phyloP scores from a whole-genome alignment of 306 rosid species.

The cucumber (Cucumis sativus) region Cucumber_9930_V3 NC_026655.2:26910001-26910500 shows the following conservation, averaged over 20 bases:
- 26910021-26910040: slow-evolving; percentile 26
- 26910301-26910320: background rate
- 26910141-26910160: slow-evolving; percentile 66
- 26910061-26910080: slow-evolving; percentile 29
- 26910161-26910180: slow-evolving; percentile 69
- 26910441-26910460: background rate
- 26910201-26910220: slow-evolving; percentile 17
- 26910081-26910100: slow-evolving; percentile 28
- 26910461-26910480: too few relatives aligned
- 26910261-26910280: slow-evolving; percentile 31
- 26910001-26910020: slow-evolving; percentile 48
- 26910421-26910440: background rate
- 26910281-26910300: slow-evolving; percentile 62
- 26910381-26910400: background rate
- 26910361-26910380: background rate
- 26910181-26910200: slow-evolving; percentile 57
- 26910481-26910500: too few relatives aligned
- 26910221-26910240: slow-evolving; percentile 13
- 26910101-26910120: slow-evolving; percentile 21
- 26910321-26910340: background rate
- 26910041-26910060: slow-evolving; percentile 21
- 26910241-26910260: slow-evolving; percentile 1
- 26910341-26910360: background rate
- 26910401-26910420: background rate
- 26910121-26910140: slow-evolving; percentile 30